A percentile compares a stretch with the other conserved stretches of the same genome.
Conservation (phyloP, 129 eudicot genomes). For the Centella asiatica region DNA sequence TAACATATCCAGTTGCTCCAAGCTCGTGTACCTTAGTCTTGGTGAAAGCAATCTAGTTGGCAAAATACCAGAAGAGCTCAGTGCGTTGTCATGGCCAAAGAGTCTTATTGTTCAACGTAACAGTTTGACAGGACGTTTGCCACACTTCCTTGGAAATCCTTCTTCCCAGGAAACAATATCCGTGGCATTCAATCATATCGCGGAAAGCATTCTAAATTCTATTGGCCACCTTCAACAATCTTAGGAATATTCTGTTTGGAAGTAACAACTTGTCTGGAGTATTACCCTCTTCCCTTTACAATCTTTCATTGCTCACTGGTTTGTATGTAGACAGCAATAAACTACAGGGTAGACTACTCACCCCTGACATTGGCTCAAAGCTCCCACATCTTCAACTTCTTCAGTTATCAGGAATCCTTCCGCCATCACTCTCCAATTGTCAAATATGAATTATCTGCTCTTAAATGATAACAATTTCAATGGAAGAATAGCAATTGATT, state of each 20-base stretch:
- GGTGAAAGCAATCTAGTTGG: constrained; percentile 1
- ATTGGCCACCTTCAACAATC: neutral
- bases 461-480: constrained; percentile 6
- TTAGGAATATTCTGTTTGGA: neutral
- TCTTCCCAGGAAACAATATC: neutral
- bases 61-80: neutral
- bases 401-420: constrained; percentile 22
- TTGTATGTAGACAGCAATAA: neutral
- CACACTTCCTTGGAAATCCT: neutral
- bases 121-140: neutral
- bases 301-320: neutral
- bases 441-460: constrained; percentile 9
- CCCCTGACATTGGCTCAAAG: neutral
- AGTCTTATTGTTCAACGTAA: neutral
- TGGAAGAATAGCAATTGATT: constrained; percentile 9
- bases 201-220: neutral
- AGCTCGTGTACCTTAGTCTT: neutral
- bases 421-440: constrained; percentile 26
- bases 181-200: neutral
- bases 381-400: neutral
- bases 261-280: neutral
- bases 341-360: neutral
- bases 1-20: neutral
- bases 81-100: neutral
- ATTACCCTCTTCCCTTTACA: neutral